phyloP scores from a whole-genome alignment of 1,139 yeast genomes.

The Debaryomycetaceae sp. region DNA sequence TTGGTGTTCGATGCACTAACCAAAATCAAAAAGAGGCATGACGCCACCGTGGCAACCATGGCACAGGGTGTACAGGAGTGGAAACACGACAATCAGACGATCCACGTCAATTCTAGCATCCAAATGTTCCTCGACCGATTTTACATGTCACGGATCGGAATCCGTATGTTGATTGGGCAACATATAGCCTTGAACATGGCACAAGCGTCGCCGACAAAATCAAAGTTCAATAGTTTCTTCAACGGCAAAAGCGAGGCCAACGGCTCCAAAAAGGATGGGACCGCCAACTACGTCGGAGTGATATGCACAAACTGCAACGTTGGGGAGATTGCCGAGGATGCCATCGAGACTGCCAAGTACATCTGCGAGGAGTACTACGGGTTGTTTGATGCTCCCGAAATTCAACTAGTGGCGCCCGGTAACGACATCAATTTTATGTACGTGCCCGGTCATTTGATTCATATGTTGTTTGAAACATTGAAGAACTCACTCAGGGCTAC shows the following conservation, averaged over 20 bases:
- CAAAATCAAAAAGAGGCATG: slow-evolving; percentile 78
- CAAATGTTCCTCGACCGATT: slow-evolving; percentile 78
- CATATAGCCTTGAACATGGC: slow-evolving; percentile 77
- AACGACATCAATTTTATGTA: slow-evolving; percentile 72
- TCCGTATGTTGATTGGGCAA: slow-evolving; percentile 85
- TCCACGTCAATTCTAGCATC: slow-evolving; percentile 55
- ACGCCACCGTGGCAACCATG: slow-evolving; percentile 89
- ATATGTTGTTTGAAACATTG: slow-evolving; percentile 81
- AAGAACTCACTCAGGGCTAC: slow-evolving; percentile 84
- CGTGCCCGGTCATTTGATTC: slow-evolving; percentile 86
- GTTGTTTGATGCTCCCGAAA: slow-evolving; percentile 75
- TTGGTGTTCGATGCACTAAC: slow-evolving; percentile 61
- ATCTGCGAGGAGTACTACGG: slow-evolving; percentile 89
- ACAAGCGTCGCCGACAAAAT: slow-evolving; percentile 47
- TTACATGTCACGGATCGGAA: slow-evolving; percentile 84
- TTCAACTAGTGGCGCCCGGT: slow-evolving; percentile 67
- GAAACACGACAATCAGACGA: slow-evolving; percentile 55
- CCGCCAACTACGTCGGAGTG: slow-evolving; percentile 70
- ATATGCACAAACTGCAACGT: slow-evolving; percentile 79
- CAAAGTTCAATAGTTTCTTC: slow-evolving; percentile 30
- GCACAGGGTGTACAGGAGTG: slow-evolving; percentile 93
- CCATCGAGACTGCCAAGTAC: slow-evolving; percentile 80
- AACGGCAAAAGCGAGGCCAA: slow-evolving; percentile 23
- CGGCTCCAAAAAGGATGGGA: slow-evolving; percentile 17
- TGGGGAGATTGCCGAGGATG: slow-evolving; percentile 75